These are phyloP conservation scores for Ormosia semicastrata DNA, from an alignment of 306 rosid species.

Conservation along the genomic window DNA sequence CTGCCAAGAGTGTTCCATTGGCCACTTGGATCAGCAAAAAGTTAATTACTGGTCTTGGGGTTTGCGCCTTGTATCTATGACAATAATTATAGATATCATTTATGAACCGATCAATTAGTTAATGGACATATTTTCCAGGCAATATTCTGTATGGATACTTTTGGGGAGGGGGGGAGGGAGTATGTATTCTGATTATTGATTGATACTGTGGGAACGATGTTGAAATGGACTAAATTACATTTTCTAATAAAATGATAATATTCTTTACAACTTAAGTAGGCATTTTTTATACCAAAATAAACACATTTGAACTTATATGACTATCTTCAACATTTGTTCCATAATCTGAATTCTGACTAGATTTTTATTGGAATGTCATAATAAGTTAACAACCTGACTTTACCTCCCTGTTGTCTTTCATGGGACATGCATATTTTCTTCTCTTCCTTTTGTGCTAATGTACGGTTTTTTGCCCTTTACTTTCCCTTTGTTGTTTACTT, in stretches of 20 bases:
- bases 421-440: not conserved
- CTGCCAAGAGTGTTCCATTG: not conserved
- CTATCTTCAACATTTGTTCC: not conserved
- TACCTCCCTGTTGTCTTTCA: not conserved
- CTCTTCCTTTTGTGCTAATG: not conserved
- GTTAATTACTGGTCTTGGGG: not conserved
- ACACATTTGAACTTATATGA: not conserved
- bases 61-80: not conserved
- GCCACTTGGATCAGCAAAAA: not conserved
- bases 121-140: conserved; percentile 3
- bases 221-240: not conserved
- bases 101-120: not conserved
- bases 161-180: not conserved
- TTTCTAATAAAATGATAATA: not conserved
- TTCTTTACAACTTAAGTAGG: not conserved
- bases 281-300: conserved; percentile 2
- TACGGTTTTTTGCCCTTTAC: not conserved
- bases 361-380: not conserved
- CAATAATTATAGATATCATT: not conserved
- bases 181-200: not conserved
- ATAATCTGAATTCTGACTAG: not conserved
- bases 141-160: not conserved
- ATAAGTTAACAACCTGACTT: not conserved
- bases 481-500: not conserved
- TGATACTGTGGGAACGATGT: not conserved